These are phyloP conservation scores for Rhodosporidiobolus sp. DNA, from an alignment of 768 basidiomycete genomes.

Conservation along the genomic window DNA sequence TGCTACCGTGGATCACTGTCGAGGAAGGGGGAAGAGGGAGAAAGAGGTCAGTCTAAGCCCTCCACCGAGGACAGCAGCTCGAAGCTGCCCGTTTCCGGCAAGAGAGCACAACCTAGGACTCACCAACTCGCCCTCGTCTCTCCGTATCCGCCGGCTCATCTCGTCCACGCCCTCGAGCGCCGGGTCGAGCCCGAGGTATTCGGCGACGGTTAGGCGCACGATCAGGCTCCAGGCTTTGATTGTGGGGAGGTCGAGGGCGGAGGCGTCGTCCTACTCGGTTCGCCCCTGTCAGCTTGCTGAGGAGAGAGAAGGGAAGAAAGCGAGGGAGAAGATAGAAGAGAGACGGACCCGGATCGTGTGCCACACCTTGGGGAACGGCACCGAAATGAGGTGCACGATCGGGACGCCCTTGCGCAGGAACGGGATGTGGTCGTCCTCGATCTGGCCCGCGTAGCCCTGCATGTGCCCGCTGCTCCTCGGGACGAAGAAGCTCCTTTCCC, in stretches of 20 bases:
- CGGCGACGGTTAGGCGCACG: constrained; percentile 78
- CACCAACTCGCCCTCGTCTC: constrained; percentile 7
- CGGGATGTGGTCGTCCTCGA: constrained; percentile 87
- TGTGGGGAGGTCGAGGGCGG: constrained; percentile 76
- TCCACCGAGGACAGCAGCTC: too few relatives aligned
- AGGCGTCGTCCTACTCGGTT: constrained; percentile 72
- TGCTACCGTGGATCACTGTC: too few relatives aligned
- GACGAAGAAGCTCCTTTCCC: constrained; percentile 60
- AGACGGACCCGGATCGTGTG: constrained; percentile 67
- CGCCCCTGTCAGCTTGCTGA: too few relatives aligned
- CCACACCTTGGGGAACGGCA: constrained; percentile 87
- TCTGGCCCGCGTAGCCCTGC: constrained; percentile 48
- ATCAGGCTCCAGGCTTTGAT: constrained; percentile 87
- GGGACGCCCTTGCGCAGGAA: constrained; percentile 80
- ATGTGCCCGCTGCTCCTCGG: constrained; percentile 51
- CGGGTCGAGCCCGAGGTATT: constrained; percentile 66
- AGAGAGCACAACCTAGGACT: too few relatives aligned
- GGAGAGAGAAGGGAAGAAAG: neutral
- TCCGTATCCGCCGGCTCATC: neutral
- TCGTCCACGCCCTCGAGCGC: neutral
- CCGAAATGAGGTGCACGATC: constrained; percentile 81
- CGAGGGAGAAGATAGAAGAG: neutral
- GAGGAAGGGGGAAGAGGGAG: too few relatives aligned
- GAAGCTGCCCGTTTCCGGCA: too few relatives aligned
- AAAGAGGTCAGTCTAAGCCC: too few relatives aligned